A percentile compares a stretch with the other conserved stretches of the same genome.
These are phyloP conservation scores for Saturnispora silvae DNA, from an alignment of 805 yeast genomes.

Conservation along the genomic window DNA sequence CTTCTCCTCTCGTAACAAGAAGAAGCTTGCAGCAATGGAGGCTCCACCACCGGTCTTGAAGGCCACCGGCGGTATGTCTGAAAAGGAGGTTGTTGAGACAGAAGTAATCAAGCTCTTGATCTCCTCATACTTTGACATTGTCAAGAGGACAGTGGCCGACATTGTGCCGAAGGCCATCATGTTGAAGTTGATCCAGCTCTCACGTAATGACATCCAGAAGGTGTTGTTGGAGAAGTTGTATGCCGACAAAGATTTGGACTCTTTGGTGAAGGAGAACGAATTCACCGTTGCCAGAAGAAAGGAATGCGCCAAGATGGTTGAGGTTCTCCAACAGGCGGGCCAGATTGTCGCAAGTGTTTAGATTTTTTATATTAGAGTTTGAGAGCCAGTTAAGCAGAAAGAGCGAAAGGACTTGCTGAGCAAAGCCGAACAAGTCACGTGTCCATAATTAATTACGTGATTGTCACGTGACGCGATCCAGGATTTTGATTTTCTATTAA, in stretches of 20 bases:
- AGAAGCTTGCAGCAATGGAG: slow-evolving; percentile 90
- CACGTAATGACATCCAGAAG: slow-evolving; percentile 83
- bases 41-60: slow-evolving; percentile 93
- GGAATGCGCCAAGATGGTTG: slow-evolving; percentile 89
- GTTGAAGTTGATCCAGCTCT: slow-evolving; percentile 77
- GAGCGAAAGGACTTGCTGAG: too few relatives aligned
- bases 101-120: slow-evolving; percentile 92
- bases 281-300: slow-evolving; percentile 87
- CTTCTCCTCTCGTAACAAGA: slow-evolving; percentile 84
- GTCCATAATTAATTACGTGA: too few relatives aligned
- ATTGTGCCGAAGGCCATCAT: slow-evolving; percentile 91
- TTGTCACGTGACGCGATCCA: too few relatives aligned
- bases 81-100: slow-evolving; percentile 92
- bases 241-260: slow-evolving; percentile 60
- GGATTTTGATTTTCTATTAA: too few relatives aligned
- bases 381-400: too few relatives aligned
- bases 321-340: slow-evolving; percentile 77
- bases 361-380: too few relatives aligned
- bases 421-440: too few relatives aligned
- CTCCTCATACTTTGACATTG: slow-evolving; percentile 82
- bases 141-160: slow-evolving; percentile 87
- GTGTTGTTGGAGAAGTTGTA: slow-evolving; percentile 81
- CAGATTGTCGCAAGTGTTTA: slow-evolving; percentile 75
- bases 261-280: slow-evolving; percentile 85
- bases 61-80: slow-evolving; percentile 88